These are phyloP conservation scores for Kingdonia uniflora DNA, from an alignment of 164 flowering plant genomes.

Conservation along the genomic window DNA sequence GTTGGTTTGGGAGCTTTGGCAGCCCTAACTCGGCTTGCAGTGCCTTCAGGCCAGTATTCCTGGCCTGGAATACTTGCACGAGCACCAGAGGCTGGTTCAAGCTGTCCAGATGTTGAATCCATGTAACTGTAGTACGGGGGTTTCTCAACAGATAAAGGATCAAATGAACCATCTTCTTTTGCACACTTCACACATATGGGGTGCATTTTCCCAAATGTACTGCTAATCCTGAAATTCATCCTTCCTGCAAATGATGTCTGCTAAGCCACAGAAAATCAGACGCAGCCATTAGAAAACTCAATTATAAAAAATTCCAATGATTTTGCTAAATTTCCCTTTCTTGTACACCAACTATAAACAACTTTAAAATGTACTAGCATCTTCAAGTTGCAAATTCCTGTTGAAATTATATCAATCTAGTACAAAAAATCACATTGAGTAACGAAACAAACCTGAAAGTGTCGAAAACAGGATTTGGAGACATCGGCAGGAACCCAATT, in stretches of 20 bases:
- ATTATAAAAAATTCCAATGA: too few relatives aligned
- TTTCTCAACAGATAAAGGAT: conserved; percentile 48
- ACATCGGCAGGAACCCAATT: too few relatives aligned
- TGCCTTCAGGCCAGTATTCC: conserved; percentile 97
- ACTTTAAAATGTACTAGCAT: too few relatives aligned
- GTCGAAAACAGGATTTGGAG: too few relatives aligned
- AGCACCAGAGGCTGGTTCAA: conserved; percentile 93
- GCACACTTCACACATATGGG: conserved; percentile 45
- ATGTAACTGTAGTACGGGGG: conserved; percentile 60
- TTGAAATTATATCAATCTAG: too few relatives aligned
- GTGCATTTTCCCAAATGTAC: conserved; percentile 12
- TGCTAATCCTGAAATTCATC: conserved; percentile 14
- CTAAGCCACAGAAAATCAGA: background rate
- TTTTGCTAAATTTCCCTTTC: too few relatives aligned
- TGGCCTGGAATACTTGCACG: conserved; percentile 78
- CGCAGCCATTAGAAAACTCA: too few relatives aligned
- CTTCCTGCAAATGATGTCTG: conserved; percentile 33
- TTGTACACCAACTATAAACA: too few relatives aligned
- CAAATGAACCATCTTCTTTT: conserved; percentile 40
- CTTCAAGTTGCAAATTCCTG: too few relatives aligned
- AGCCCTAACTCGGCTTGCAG: conserved; percentile 70
- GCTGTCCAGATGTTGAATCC: conserved; percentile 83
- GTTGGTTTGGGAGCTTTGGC: conserved; percentile 85
- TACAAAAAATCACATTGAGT: too few relatives aligned
- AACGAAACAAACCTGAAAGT: too few relatives aligned